Base-by-base conservation (phyloP, 2,329 filamentous ascomycete genomes). In the Pseudogymnoascus pannorum region DNA sequence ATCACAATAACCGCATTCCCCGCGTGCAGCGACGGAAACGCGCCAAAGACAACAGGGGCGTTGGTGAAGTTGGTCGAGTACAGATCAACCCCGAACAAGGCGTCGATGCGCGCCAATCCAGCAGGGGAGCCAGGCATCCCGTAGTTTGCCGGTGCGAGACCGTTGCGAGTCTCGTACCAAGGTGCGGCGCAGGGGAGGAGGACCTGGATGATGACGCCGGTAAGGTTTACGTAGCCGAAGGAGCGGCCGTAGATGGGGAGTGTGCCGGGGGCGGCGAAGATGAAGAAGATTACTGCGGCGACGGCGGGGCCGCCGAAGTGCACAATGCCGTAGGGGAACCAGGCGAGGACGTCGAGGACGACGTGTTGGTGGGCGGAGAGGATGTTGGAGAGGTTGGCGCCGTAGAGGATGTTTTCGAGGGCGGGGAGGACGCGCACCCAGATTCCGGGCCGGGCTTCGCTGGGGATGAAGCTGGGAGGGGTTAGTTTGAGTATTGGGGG, bases 121-220 rank as follows among this genome's bases (percentile, higher is more conserved):
- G 92, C 93, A 1, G 93, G 92, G 51, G 91, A 93, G 58, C 93
- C 93, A 48, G 84, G 81, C 81, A 97, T 96, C 54, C 89, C 89
- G 76, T 97, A 97, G 69, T 94, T 91, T 57, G 93, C 93, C 2
- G 93, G 92, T 29, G 91, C 91, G 59, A 97, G 79, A 14, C 93
- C 93, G 73, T 96, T 91, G 70, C 89, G 81, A 74, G 94, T 95
- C 80, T 97, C 93, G 72, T 97, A 97, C 93, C 93, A 97, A 1
- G 93, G 93, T 24, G 93, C 91, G 22, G 92, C 94, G 79, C 93
- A 97, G 1, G 93, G 93, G 76, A 97, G 95, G 64, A 92, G 75
- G 60, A 97, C 81, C 76, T 97, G 92, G 66, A 96, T 92, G 31
- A 87, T 84, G 61, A 97, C 93, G 60, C 92, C 93, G 11, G 87